These are phyloP conservation scores for Paraurostyla sp. DNA, from an alignment of 73 alveolate species.

Conservation along the genomic window DNA sequence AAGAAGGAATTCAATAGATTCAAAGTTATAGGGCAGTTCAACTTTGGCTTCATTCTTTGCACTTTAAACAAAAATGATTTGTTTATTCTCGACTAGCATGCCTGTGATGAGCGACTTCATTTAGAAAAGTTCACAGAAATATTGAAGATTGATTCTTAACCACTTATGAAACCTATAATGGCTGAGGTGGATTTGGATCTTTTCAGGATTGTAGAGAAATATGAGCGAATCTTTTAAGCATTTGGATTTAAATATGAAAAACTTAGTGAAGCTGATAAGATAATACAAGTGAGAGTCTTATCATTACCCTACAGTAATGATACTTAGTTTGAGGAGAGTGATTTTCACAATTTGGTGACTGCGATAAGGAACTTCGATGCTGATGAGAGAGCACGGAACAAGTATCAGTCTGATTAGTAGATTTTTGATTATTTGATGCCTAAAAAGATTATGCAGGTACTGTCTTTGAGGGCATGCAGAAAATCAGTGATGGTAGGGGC, in stretches of 20 bases:
- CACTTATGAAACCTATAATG: slow-evolving; percentile 68
- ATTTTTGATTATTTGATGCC: slow-evolving; percentile 69
- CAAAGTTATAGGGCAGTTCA: slow-evolving; percentile 94
- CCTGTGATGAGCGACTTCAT: slow-evolving; percentile 96
- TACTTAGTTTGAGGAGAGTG: slow-evolving; percentile 53
- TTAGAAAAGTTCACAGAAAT: slow-evolving; percentile 87
- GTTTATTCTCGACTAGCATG: slow-evolving; percentile 97
- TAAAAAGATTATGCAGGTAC: slow-evolving; percentile 71
- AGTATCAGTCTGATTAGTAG: slow-evolving; percentile 5
- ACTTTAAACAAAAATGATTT: slow-evolving; percentile 78
- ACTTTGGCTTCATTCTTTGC: slow-evolving; percentile 92
- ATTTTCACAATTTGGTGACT: slow-evolving; percentile 39
- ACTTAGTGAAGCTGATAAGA: not conserved
- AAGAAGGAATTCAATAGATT: slow-evolving; percentile 88
- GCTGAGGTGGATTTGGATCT: not conserved
- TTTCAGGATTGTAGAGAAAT: not conserved
- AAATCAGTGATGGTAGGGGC: slow-evolving; percentile 85
- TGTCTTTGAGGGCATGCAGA: slow-evolving; percentile 84
- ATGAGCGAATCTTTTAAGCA: slow-evolving; percentile 21
- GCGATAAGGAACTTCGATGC: slow-evolving; percentile 44
- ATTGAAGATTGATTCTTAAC: slow-evolving; percentile 71
- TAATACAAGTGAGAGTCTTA: not conserved
- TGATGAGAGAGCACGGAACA: not conserved
- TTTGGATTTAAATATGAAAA: slow-evolving; percentile 35
- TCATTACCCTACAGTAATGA: slow-evolving; percentile 33